Evolutionary conservation across 2,329 filamentous ascomycete species (phyloP), one percentile per base, ranked within the genome.

Genomic region (Colletotrichum somersetense): DNA sequence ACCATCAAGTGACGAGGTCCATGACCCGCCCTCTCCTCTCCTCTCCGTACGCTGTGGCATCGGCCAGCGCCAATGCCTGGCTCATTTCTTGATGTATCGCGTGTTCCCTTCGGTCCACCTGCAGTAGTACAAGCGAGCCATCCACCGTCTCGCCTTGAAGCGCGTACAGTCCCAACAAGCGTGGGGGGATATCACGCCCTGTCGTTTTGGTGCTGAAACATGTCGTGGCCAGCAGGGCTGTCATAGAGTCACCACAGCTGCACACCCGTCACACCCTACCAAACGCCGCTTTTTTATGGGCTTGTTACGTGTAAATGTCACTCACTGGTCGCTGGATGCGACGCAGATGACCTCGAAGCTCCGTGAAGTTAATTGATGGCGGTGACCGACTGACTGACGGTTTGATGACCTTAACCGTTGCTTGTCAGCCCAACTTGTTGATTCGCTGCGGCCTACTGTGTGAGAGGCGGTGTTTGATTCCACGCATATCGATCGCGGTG

Each of bases 101-200:
- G 20, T 30, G 33, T 59, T 61, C 63, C 46, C 44, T 72, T 69
- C 48, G 30, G 46, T 66, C 59, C 59, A 59, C 66, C 70, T 69
- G 70, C 70, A 72, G 70, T 70, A 72, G 66, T 55, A 59, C 48
- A 70, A 72, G 59, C 66, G 70, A 72, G 66, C 69, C 69, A 72
- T n/a, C 69, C 66, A 69, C 55, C 66, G 30, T 62, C 46, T 23
- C 38, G 38, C 40, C 12, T n/a, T 12, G 26, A 50, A 18, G 44
- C 33, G 59, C 30, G 61, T 48, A 53, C 26, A 38, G 53, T 56
- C 59, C 46, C 38, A 55, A 35, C 38, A 50, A 61, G 66, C 70
- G 59, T 72, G 70, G 68, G 66, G 48, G 26, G 40, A 63, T 10
- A 35, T 30, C 46, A 48, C 11, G 46, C 40, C 55, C 55, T 48